Conservation (phyloP, 208 protist species). For the Crithidia brevicula region DNA sequence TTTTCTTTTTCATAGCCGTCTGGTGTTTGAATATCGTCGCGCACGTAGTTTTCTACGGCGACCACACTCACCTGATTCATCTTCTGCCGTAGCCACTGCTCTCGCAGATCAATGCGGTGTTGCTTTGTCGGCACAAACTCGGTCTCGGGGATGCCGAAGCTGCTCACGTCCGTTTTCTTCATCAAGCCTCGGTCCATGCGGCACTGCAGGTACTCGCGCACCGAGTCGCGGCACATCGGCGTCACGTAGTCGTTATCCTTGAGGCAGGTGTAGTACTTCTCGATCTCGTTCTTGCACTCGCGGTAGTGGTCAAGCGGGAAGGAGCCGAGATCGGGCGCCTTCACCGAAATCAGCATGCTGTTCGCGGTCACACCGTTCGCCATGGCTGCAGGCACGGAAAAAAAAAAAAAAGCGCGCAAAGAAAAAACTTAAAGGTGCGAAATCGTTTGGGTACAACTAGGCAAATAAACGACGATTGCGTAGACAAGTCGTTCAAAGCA, state of each 20-base stretch:
- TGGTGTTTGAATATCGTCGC: conserved; percentile 63
- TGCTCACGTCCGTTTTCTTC: conserved; percentile 74
- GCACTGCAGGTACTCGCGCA: conserved; percentile 81
- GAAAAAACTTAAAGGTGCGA: not conserved
- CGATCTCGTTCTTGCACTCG: conserved; percentile 86
- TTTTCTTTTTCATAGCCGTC: conserved; percentile 69
- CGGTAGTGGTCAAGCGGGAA: conserved; percentile 92
- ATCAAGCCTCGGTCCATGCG: conserved; percentile 89
- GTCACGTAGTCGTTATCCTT: conserved; percentile 80
- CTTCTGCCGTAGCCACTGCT: conserved; percentile 80
- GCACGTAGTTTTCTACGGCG: conserved; percentile 78
- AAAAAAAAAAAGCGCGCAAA: not conserved
- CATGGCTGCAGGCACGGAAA: conserved; percentile 23
- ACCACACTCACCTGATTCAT: conserved; percentile 77
- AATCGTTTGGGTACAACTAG: too few species aligned
- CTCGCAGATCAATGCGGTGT: conserved; percentile 71
- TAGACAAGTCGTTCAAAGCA: too few species aligned
- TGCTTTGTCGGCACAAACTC: conserved; percentile 84
- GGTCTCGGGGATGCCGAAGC: conserved; percentile 78
- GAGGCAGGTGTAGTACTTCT: conserved; percentile 83
- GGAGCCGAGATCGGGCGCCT: conserved; percentile 82
- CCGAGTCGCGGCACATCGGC: conserved; percentile 83
- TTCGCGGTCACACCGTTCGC: conserved; percentile 72
- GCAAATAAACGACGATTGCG: too few species aligned
- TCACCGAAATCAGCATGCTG: conserved; percentile 52